Evolutionary conservation across 1,284 basidiomycete species (phyloP), one percentile per base, ranked within the genome.

Genomic region (Somion occarium): DNA sequence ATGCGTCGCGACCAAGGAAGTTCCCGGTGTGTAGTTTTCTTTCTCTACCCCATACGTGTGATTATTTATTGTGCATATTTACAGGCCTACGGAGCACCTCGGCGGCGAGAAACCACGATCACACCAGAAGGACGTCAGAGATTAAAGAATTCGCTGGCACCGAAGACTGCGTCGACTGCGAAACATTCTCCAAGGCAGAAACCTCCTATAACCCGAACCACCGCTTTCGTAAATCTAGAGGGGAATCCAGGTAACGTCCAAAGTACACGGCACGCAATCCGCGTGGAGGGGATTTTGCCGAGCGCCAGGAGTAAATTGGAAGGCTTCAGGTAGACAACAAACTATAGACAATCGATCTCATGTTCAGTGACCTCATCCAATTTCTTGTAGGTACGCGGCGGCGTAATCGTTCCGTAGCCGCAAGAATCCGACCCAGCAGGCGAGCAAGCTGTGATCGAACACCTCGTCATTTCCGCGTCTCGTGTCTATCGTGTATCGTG

Each of bases 101-200:
- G 69, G 63, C 72, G 70, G 56, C 58, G 66, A 56, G 76, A 76
- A 48, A 77, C 75, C n/a, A 76, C 75, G 42, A 62, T 75, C 53
- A 78, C 73, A 26, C 64, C 70, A 46, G 73, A 73, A 45, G 74
- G 73, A 45, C 64, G 64, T 53, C 65, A 66, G 52, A 59, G 61
- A 44, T 63, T 61, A 11, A 19, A 23, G 9, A 26, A 38, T 24
- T 13, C 49, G 11, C 23, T 30, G 15, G n/a, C 30, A 38, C 37
- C 34, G 46, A 30, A 30, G 24, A n/a, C 3, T 23, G 18, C 34
- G 3, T 30, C 55, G 30, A 55, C 30, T 50, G 56, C 59, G 41
- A 63, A 62, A 52, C 51, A 53, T 49, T 48, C 54, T 42, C 39
- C 53, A 47, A 54, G 59, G 45, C 63, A 64, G 61, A 60, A 58